A percentile compares a stretch with the other conserved stretches of the same genome.
Conservation (phyloP, 2,329 filamentous ascomycete species). For the Epichloe gansuensis region DNA sequence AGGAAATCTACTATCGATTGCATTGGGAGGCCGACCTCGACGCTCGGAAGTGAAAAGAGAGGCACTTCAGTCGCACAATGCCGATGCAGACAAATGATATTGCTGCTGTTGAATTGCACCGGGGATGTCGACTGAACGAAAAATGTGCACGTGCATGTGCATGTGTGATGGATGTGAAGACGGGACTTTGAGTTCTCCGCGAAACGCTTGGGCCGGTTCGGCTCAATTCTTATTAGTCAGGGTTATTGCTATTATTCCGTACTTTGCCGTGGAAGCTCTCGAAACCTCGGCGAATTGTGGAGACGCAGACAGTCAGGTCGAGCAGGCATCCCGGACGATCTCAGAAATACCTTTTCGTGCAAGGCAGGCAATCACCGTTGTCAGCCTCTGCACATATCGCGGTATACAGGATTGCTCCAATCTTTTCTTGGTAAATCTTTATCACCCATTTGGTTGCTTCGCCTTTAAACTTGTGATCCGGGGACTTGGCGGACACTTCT, state of each 20-base stretch:
- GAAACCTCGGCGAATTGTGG: constrained; percentile 1
- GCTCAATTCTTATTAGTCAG: constrained; percentile 3
- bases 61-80: background rate
- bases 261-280: background rate
- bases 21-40: background rate
- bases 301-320: background rate
- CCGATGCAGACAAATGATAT: background rate
- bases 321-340: too few species aligned
- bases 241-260: background rate
- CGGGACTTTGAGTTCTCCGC: background rate
- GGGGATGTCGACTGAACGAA: background rate
- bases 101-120: background rate
- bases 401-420: too few species aligned
- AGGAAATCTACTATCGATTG: background rate
- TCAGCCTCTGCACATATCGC: too few species aligned
- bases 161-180: background rate
- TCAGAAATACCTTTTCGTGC: too few species aligned
- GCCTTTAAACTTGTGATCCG: too few species aligned
- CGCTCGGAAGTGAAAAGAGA: background rate
- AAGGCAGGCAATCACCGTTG: too few species aligned
- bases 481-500: too few species aligned
- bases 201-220: background rate
- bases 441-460: too few species aligned
- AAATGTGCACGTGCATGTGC: background rate
- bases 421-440: too few species aligned